Base-by-base conservation (phyloP, 331 rosid genomes). In the Phaseolus coccineus region DNA sequence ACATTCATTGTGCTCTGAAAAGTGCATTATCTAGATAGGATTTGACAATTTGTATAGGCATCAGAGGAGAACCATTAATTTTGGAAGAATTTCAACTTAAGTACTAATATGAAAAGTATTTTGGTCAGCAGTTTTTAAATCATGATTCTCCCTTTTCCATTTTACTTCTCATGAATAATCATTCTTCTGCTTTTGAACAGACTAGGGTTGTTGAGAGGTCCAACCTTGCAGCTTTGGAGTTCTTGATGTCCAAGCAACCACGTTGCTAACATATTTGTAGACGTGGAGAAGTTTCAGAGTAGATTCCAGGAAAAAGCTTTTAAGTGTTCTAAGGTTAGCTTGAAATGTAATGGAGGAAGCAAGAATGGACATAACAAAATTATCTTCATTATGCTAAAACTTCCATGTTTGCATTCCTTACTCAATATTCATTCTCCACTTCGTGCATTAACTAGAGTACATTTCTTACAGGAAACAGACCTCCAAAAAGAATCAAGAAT, bases 171-270 rank as follows among this genome's bases (percentile, higher is more conserved):
- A 27, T 27, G 5, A 51, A 52, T 30, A 5, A 44, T 27, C 33
- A 47, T 39, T 71, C 65, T 55, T 50, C 22, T 73, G 62, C n/a
- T 37, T 69, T 51, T 78, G 81, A 62, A 59, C 27, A 66, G 48
- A n/a, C 22, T 61, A 92, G 93, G 81, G 12, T 78, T 33, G 97
- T 92, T 69, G 93, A 89, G 81, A 90, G 90, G 84, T 91, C 91
- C 72, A 84, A 91, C 85, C 92, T 93, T 14, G 95, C 98, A 73
- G 97, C 97, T 74, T 82, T 94, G 48, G 98, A 94, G 78, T 94
- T 91, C 81, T 86, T 94, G 73, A 94, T 94, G 98, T 91, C 97
- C 3, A 94, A 92, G 89, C 96, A 94, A 82, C 97, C 98, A 0
- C 93, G 97, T 87, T 73, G 88, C 98, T 16, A 92, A 94, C 78